Base-by-base conservation (phyloP, 257 asterid species). In the Verbascum thapsus region DNA sequence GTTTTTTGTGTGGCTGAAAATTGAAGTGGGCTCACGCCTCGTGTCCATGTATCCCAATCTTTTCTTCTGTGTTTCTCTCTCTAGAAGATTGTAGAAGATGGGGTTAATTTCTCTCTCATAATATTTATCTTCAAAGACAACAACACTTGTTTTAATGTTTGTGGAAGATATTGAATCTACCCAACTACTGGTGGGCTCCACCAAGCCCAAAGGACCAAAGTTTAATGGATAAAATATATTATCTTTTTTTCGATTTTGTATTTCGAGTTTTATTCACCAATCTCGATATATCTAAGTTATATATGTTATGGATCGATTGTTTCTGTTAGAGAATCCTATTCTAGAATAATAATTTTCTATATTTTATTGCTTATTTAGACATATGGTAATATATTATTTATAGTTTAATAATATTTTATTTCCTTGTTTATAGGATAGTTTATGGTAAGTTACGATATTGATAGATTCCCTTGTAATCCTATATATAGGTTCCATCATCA, bases 1-100 rank as follows among this genome's bases (percentile, higher is more conserved):
- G 32, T 58, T 64, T 65, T 70, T 72, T 79, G 96, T n/a, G n/a
- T 87, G 96, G 96, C 86, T 83, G 80, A 69, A n/a, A 64, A 78
- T 26, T 50, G 9, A 8, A 71, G 35, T 20, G 73, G 78, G 78
- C 44, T 64, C 43, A 16, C 0, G 74, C 57, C 85, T 83, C 88
- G 88, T 83, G 96, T 80, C 78, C 8, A 7, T 13, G 53, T 43
- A 16, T 18, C 65, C 13, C 72, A 55, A 62, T 73, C 75, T 67
- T 74, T 66, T 10, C 57, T 49, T 67, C 76, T 47, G 42, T 44
- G 56, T 17, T 10, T 11, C 20, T 47, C 66, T 53, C 54, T 20
- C 37, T n/a, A 10, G 32, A 26, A 26, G 32, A 26, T 26, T 1
- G 32, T 26, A 26, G 32, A 26, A 26, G n/a, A n/a, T n/a, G n/a